Conservation (phyloP, 208 protist species). For the Trypanosoma rangeli region DNA sequence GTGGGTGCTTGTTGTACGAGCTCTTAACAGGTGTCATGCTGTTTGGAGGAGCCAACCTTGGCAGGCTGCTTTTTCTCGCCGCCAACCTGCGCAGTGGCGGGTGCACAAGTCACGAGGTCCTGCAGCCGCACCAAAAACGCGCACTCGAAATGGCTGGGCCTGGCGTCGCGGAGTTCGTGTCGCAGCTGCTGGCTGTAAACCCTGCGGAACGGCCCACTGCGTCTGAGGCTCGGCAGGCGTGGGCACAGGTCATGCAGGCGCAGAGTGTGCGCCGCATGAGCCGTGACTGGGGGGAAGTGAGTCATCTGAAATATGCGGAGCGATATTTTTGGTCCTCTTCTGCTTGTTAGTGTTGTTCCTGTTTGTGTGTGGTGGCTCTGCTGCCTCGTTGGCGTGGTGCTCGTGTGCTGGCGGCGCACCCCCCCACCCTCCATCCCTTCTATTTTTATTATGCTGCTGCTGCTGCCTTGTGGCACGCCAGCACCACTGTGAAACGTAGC, state of each 20-base stretch:
- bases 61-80: slow-evolving; percentile 48
- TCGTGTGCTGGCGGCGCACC: too few species aligned
- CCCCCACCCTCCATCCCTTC: too few species aligned
- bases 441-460: too few species aligned
- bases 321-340: background rate
- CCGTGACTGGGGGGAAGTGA: background rate
- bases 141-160: slow-evolving; percentile 41
- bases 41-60: slow-evolving; percentile 68
- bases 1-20: slow-evolving; percentile 84
- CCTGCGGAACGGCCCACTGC: slow-evolving; percentile 66
- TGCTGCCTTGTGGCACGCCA: slow-evolving; percentile 1
- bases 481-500: background rate
- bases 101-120: slow-evolving; percentile 6
- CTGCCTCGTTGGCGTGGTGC: too few species aligned
- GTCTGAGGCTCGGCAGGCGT: slow-evolving; percentile 50
- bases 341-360: slow-evolving; percentile 14
- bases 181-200: slow-evolving; percentile 53
- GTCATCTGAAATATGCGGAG: background rate
- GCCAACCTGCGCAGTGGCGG: background rate
- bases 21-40: slow-evolving; percentile 80
- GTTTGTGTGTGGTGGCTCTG: background rate
- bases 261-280: background rate
- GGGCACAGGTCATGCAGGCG: slow-evolving; percentile 45
- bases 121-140: slow-evolving; percentile 35
- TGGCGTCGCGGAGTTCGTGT: slow-evolving; percentile 56